A percentile compares a stretch with the other conserved stretches of the same genome.
These are phyloP conservation scores for Trifolium dubium DNA, from an alignment of 306 rosid species.

Conservation along the genomic window DNA sequence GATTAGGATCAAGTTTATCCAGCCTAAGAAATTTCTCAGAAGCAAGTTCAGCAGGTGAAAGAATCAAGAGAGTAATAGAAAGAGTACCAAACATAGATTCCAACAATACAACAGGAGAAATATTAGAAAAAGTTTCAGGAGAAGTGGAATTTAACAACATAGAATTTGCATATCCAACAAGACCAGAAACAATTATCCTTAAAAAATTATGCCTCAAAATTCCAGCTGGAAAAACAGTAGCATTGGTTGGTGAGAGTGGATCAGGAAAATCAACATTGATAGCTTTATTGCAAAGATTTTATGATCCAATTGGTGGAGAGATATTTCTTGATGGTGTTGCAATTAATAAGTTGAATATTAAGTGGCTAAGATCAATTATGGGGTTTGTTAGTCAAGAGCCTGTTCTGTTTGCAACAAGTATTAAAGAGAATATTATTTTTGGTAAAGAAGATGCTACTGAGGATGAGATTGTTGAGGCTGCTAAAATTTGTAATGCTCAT, in stretches of 20 bases:
- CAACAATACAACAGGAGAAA: constrained; percentile 60
- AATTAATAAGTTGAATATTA: constrained; percentile 60
- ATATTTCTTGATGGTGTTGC: constrained; percentile 72
- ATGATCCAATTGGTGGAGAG: constrained; percentile 77
- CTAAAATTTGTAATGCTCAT: constrained; percentile 84
- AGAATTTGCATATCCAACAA: constrained; percentile 77
- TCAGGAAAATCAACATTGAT: constrained; percentile 87
- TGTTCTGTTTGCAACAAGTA: constrained; percentile 77
- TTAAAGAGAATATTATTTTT: constrained; percentile 80
- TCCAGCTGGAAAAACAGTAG: constrained; percentile 79
- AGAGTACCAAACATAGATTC: constrained; percentile 87
- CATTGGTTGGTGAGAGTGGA: constrained; percentile 85
- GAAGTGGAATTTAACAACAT: constrained; percentile 68
- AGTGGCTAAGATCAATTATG: constrained; percentile 88
- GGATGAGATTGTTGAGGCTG: constrained; percentile 68
- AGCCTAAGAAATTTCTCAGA: constrained; percentile 82
- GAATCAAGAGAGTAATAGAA: constrained; percentile 67
- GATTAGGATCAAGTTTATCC: constrained; percentile 79
- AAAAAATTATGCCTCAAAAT: constrained; percentile 55
- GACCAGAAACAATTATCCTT: constrained; percentile 68
- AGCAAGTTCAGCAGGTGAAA: constrained; percentile 73
- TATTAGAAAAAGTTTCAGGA: constrained; percentile 51
- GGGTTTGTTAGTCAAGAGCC: constrained; percentile 97
- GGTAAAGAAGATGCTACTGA: constrained; percentile 78
- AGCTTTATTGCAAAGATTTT: constrained; percentile 77